Conservation (phyloP, 1,139 yeast genomes). For the Tardiomyces blankii region DNA sequence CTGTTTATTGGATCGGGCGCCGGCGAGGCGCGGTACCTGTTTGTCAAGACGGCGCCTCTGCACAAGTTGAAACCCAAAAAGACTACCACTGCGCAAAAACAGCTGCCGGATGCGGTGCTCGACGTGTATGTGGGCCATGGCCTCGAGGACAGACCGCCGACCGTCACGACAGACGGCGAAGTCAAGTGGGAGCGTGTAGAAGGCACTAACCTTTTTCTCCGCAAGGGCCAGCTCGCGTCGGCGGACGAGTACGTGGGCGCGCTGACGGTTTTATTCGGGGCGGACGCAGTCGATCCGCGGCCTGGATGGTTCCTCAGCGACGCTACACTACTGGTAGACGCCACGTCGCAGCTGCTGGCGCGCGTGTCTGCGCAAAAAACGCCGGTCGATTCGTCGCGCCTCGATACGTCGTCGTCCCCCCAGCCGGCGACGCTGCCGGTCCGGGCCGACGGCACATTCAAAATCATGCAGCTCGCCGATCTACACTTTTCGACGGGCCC, state of each 20-base stretch:
- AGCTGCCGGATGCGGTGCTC: slow-evolving; percentile 17
- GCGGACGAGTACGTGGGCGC: slow-evolving; percentile 29
- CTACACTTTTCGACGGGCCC: slow-evolving; percentile 70
- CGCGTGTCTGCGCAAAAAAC: slow-evolving; percentile 13
- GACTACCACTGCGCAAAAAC: slow-evolving; percentile 14
- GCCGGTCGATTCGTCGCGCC: slow-evolving; percentile 28
- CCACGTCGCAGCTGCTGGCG: slow-evolving; percentile 3
- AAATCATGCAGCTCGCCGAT: slow-evolving; percentile 82
- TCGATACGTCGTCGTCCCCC: slow-evolving; percentile 19
- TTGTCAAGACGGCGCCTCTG: slow-evolving; percentile 13
- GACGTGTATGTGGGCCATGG: slow-evolving; percentile 15
- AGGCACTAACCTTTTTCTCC: slow-evolving; percentile 37
- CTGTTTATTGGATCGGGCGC: slow-evolving; percentile 21
- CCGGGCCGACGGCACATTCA: slow-evolving; percentile 40
- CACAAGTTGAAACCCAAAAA: not conserved
- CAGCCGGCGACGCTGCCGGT: slow-evolving; percentile 25
- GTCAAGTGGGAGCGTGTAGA: slow-evolving; percentile 18
- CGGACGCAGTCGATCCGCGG: slow-evolving; percentile 67
- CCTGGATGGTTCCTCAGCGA: slow-evolving; percentile 48
- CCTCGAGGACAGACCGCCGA: slow-evolving; percentile 1
- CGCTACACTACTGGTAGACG: slow-evolving; percentile 18
- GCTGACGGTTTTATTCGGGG: slow-evolving; percentile 59
- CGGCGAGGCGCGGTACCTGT: slow-evolving; percentile 15
- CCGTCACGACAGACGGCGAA: slow-evolving; percentile 26
- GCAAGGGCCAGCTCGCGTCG: slow-evolving; percentile 27